Base-by-base conservation (phyloP, 2,329 filamentous ascomycete genomes). In the Nemania bipapillata region DNA sequence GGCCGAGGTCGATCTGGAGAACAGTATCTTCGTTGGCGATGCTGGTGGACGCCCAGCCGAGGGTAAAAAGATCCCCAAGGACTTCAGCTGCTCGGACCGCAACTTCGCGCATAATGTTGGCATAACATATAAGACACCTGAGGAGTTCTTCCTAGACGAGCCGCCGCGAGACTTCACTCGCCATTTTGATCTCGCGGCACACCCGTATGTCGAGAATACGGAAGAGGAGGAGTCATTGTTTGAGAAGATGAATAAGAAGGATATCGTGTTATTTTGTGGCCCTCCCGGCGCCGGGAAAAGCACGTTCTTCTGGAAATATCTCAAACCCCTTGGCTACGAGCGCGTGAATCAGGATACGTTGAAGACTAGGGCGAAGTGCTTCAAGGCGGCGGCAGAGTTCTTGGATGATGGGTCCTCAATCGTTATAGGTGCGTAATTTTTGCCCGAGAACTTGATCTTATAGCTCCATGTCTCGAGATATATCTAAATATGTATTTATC, bases 201-300 rank as follows among this genome's bases (percentile, higher is more conserved):
- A 91, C 74, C 80, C 83, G 0, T 82, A 88, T 32, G 70, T 78
- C 5, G 75, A 77, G n/a, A 30, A 20, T 47, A n/a, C 4, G 15
- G 56, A 71, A 0, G 56, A 72, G 0, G 76, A 74, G 8, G 49
- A 69, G 8, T 47, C 87, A 0, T 9, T 89, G 1, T 86, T 86
- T 71, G 83, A 86, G 54, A 93, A 90, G 81, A 86, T 84, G 59
- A 88, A 91, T 74, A 79, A 86, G 5, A 80, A 89, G 71, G 94
- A 97, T 63, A 83, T 98, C 15, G 87, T 98, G 26, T 80, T 98
- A 7, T 93, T 97, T 78, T 95, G 92, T 76, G 96, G 96, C 1
- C 93, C 92, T 55, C 96, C 96, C 0, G 94, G 92, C 1, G 89
- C 93, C 2, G 96, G 96, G 20, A 98, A 99, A 80, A 97, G 93